phyloP scores from a whole-genome alignment of 108 stramenopile genomes.

The Cyclotella sp. region DNA sequence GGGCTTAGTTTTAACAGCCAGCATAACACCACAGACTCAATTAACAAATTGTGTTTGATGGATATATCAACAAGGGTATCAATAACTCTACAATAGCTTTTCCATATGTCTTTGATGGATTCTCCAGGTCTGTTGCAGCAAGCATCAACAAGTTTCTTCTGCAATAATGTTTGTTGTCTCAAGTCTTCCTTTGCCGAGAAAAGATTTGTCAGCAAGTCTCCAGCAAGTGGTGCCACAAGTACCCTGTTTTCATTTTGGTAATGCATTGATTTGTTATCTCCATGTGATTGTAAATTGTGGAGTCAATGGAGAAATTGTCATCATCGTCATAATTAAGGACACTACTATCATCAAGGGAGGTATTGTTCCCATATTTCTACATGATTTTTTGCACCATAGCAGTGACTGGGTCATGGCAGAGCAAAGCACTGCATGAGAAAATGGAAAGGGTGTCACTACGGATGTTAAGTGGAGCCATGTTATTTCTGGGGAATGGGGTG shows the following conservation, averaged over 20 bases:
- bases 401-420: no score
- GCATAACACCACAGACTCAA: conserved; percentile 65
- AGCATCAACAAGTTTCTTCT: conserved; percentile 24
- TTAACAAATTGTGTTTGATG: conserved; percentile 65
- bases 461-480: no score
- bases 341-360: no score
- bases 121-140: conserved; percentile 1
- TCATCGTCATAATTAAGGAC: no score
- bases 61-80: conserved; percentile 52
- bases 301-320: conserved; percentile 72
- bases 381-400: no score
- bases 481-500: no score
- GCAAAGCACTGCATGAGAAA: no score
- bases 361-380: no score
- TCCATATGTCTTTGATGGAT: conserved; percentile 15
- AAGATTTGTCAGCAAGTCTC: conserved; percentile 62
- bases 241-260: conserved; percentile 17
- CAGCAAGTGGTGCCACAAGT: conserved; percentile 55
- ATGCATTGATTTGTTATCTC: conserved; percentile 4
- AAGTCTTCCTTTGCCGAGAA: conserved; percentile 8
- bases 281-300: conserved; percentile 43
- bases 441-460: no score
- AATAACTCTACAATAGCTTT: conserved; percentile 35
- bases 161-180: conserved; percentile 16
- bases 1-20: conserved; percentile 66